These are phyloP conservation scores for Paecilomyces dactylethromorphus DNA, from an alignment of 2,329 filamentous ascomycete species.

Conservation along the genomic window DNA sequence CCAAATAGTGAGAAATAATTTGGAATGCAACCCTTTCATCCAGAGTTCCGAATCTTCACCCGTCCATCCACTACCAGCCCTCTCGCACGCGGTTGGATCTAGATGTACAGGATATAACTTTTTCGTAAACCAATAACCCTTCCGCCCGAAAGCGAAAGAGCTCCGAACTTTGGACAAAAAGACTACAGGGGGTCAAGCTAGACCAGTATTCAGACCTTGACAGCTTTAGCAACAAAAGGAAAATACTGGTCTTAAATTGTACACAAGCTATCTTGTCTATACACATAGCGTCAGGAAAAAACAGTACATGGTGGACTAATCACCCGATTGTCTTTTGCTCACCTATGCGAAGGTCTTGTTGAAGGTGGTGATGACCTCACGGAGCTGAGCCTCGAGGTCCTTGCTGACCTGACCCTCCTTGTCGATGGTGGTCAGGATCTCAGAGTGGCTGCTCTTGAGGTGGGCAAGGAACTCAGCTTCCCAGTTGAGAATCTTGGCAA, in stretches of 20 bases:
- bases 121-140: constrained; percentile 17
- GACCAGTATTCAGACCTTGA: not conserved
- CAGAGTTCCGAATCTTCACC: constrained; percentile 6
- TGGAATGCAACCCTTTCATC: constrained; percentile 2
- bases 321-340: constrained; percentile 28
- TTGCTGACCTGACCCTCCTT: constrained; percentile 96
- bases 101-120: constrained; percentile 35
- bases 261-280: constrained; percentile 41
- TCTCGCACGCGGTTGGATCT: constrained; percentile 29
- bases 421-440: constrained; percentile 78
- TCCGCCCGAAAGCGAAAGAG: not conserved
- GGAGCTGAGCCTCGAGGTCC: constrained; percentile 61
- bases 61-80: constrained; percentile 19
- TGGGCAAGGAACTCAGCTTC: constrained; percentile 90
- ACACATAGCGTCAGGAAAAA: constrained; percentile 36
- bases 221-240: constrained; percentile 16
- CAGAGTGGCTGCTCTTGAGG: constrained; percentile 83
- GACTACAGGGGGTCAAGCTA: not conserved
- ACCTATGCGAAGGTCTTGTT: constrained; percentile 78
- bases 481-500: constrained; percentile 86
- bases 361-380: constrained; percentile 70
- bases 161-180: not conserved
- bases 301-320: constrained; percentile 27
- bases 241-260: constrained; percentile 39
- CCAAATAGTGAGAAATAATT: not conserved